Evolutionary conservation across 1,139 yeast species (phyloP), one percentile per base, ranked within the genome.

Genomic region (Schwanniomyces etchellsii): DNA sequence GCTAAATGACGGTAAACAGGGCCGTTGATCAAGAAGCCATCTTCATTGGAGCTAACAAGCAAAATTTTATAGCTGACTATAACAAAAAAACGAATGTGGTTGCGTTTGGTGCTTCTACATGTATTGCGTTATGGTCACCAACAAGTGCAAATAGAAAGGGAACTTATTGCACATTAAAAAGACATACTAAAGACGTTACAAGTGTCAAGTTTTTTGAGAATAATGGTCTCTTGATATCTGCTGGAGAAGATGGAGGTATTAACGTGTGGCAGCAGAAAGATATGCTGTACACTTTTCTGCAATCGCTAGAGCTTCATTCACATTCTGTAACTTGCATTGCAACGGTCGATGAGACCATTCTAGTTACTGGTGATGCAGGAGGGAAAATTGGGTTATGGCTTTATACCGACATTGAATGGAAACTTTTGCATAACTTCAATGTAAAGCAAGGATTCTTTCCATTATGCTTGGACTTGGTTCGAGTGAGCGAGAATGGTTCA

Each of bases 1-100:
- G 7, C 21, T n/a, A 7, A 18, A 18, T 18, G 21, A 18, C 9
- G 7, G n/a, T 18, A 7, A n/a, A n/a, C 21, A 18, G 21, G 7
- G 21, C 21, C n/a, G 21, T 18, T 7, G n/a, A 7, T n/a, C 21
- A 61, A 34, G 82, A 78, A 35, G 83, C 82, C 26, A 63, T 81
- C 5, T 79, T 85, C 43, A 65, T 79, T 11, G 96, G 96, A 5
- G 93, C 89, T 20, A 86, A 86, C 50, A 73, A 75, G 40, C 89
- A 82, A 45, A 70, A 82, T 7, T 75, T 72, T 43, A 79, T 75
- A 4, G 73, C 84, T 6, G 93, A 80, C 45, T 74, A 70, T 47
- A 64, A 67, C 39, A 38, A 51, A 0, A 35, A 38, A 1, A 47
- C 47, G 10, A 54, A 62, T 14, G 36, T 71, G 4, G 66, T 83